Evolutionary conservation across 2,329 filamentous ascomycete genomes (phyloP).

Genomic region (Alternaria brassicae): DNA sequence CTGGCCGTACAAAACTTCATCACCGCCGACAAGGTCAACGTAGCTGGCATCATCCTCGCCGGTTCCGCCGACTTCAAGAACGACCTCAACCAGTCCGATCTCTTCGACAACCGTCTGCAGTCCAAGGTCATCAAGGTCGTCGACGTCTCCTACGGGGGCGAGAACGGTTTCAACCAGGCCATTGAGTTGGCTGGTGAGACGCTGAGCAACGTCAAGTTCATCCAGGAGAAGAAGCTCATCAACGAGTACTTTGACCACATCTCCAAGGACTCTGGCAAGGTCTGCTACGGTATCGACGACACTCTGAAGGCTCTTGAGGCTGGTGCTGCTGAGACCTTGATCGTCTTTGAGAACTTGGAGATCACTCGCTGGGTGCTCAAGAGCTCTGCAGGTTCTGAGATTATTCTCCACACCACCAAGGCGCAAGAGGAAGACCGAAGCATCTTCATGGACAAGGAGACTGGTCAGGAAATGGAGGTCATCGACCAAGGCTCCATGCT

Average conservation of each 20-base stretch:
- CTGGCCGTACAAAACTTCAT: conserved; percentile 99
- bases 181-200: conserved; percentile 96
- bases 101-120: conserved; percentile 92
- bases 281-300: conserved; percentile 98
- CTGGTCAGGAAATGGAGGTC: conserved; percentile 97
- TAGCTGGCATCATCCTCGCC: conserved; percentile 91
- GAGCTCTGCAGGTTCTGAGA: conserved; percentile 73
- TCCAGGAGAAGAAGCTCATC: conserved; percentile 99
- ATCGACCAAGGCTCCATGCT: conserved; percentile 88
- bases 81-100: conserved; percentile 94
- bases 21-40: conserved; percentile 97
- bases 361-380: conserved; percentile 92
- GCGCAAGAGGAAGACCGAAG: conserved; percentile 78
- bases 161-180: conserved; percentile 99
- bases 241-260: conserved; percentile 99
- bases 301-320: conserved; percentile 96
- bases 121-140: conserved; percentile 99
- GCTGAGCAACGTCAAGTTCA: conserved; percentile 98
- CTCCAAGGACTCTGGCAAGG: conserved; percentile 92
- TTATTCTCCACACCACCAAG: conserved; percentile 88
- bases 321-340: conserved; percentile 91
- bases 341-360: conserved; percentile 97
- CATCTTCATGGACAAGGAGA: conserved; percentile 93
- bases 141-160: conserved; percentile 97
- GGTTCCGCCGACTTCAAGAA: conserved; percentile 99